Percentiles rank a stretch among this genome's conserved stretches.
Evolutionary conservation across 805 yeast genomes (phyloP).

Genomic region (Zygoascus biomembranicola): DNA sequence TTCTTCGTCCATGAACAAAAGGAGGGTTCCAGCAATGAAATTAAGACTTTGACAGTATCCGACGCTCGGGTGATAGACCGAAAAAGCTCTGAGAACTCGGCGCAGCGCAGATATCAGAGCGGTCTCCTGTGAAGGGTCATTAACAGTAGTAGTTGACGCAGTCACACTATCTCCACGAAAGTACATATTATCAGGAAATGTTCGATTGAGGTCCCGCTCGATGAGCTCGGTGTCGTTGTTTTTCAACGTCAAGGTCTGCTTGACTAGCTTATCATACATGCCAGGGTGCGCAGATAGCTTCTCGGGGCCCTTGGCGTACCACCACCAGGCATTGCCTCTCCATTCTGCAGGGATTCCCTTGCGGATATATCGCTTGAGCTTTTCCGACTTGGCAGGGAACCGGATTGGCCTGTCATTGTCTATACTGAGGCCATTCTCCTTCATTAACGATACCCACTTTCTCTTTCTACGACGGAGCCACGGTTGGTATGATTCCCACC

Average conservation of each 20-base stretch:
- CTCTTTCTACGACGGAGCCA: constrained; percentile 56
- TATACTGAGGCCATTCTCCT: constrained; percentile 53
- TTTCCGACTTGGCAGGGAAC: constrained; percentile 27
- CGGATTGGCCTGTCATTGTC: constrained; percentile 34
- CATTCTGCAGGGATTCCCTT: constrained; percentile 96
- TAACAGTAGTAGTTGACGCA: neutral
- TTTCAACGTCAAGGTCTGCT: constrained; percentile 43
- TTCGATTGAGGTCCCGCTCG: constrained; percentile 86
- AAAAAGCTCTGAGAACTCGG: constrained; percentile 74
- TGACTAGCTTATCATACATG: constrained; percentile 60
- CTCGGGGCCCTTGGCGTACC: constrained; percentile 81
- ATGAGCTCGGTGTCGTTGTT: constrained; percentile 83
- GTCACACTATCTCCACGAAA: constrained; percentile 38
- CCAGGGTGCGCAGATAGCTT: constrained; percentile 61
- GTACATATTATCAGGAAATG: constrained; percentile 88
- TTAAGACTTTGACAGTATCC: constrained; percentile 96
- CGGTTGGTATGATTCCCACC: constrained; percentile 66
- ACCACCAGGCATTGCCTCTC: constrained; percentile 97
- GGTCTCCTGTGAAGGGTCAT: constrained; percentile 37
- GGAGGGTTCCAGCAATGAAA: constrained; percentile 78
- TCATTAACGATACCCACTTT: constrained; percentile 69
- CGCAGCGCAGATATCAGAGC: constrained; percentile 63
- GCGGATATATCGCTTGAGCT: constrained; percentile 65
- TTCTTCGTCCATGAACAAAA: constrained; percentile 85
- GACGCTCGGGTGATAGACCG: constrained; percentile 76